Conservation (phyloP, 2,329 filamentous ascomycete genomes). For the Xylariales sp. region DNA sequence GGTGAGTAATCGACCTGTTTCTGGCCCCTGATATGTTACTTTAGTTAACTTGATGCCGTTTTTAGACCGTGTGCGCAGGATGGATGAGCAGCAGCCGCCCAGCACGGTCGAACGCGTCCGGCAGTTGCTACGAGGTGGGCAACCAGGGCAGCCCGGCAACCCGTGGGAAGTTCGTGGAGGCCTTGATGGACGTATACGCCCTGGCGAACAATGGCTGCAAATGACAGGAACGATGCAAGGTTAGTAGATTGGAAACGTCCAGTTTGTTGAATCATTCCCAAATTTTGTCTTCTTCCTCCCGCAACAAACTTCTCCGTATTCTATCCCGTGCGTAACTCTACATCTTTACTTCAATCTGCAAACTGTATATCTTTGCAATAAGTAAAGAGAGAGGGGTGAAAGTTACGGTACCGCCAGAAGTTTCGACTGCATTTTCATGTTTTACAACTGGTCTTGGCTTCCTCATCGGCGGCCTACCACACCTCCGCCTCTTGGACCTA, state of each 20-base stretch:
- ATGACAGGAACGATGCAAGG: slow-evolving; percentile 2
- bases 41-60: not conserved
- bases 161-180: slow-evolving; percentile 1
- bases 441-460: slow-evolving; percentile 6
- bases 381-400: not conserved
- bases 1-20: too few species aligned
- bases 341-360: not conserved
- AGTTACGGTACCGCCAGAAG: not conserved
- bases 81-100: slow-evolving; percentile 3
- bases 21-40: not conserved
- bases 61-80: not conserved
- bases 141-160: not conserved
- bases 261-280: not conserved
- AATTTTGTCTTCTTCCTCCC: not conserved
- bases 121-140: slow-evolving; percentile 1
- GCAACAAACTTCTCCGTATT: too few species aligned
- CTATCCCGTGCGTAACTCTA: too few species aligned
- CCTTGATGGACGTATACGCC: not conserved
- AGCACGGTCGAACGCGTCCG: not conserved
- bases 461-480: slow-evolving; percentile 1
- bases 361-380: not conserved
- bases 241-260: slow-evolving; percentile 2
- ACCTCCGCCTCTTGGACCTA: not conserved
- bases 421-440: not conserved
- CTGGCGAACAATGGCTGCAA: not conserved